phyloP scores from a whole-genome alignment of 1,284 basidiomycete genomes.

The Cryptococcus hybrid region DNA sequence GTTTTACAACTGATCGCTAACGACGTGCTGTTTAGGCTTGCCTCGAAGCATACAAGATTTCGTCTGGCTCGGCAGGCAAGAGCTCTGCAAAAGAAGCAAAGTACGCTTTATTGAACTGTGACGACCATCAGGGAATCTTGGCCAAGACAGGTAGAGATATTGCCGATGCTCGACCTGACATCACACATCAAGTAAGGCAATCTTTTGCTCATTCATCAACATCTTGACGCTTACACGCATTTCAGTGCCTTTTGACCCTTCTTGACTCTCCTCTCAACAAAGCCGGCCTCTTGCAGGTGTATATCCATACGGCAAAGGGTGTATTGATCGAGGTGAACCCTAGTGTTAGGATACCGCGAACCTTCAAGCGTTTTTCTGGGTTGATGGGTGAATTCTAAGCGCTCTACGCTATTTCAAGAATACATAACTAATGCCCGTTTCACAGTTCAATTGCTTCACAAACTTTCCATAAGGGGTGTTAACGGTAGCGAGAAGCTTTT shows the following conservation, averaged over 20 bases:
- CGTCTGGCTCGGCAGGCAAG: conserved; percentile 55
- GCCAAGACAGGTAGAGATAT: conserved; percentile 98
- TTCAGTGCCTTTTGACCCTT: conserved; percentile 88
- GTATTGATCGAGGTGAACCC: conserved; percentile 99
- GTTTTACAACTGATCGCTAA: not conserved
- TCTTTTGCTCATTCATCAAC: not conserved
- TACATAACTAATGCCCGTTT: not conserved
- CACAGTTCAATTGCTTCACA: conserved; percentile 93
- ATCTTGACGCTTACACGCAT: not conserved
- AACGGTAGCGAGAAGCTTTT: conserved; percentile 96
- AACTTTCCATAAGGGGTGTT: conserved; percentile 89
- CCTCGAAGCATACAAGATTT: conserved; percentile 90
- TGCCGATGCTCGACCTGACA: conserved; percentile 95
- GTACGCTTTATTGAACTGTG: conserved; percentile 96
- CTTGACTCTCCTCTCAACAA: conserved; percentile 99
- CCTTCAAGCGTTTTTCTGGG: conserved; percentile 98
- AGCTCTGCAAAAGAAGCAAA: conserved; percentile 72
- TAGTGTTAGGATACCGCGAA: conserved; percentile 93
- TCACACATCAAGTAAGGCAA: conserved; percentile 88
- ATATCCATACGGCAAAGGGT: conserved; percentile 96
- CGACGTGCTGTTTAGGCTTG: conserved; percentile 67
- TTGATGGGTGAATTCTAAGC: conserved; percentile 76
- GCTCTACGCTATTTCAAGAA: not conserved
- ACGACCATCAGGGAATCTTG: conserved; percentile 97
- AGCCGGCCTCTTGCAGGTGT: conserved; percentile 93